Evolutionary conservation across 73 alveolate species (phyloP).

Genomic region (Paramecium octaurelia): DNA sequence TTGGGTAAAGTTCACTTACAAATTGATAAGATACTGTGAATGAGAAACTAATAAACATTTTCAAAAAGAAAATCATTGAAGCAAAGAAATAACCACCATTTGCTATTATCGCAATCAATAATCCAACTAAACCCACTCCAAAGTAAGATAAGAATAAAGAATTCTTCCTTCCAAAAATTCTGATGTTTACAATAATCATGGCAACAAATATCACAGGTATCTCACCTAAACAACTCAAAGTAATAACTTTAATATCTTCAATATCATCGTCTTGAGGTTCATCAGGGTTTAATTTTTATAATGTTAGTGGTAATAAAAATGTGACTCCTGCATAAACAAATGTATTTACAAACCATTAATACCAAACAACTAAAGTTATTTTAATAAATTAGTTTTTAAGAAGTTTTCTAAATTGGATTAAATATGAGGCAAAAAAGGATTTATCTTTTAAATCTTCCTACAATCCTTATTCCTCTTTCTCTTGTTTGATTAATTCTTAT

Average conservation of each 20-base stretch:
- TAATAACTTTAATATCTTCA: conserved; percentile 24
- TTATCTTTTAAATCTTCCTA: neutral
- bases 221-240: conserved; percentile 38
- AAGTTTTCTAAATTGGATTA: neutral
- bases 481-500: neutral
- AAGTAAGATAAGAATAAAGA: conserved; percentile 41
- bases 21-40: conserved; percentile 49
- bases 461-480: conserved; percentile 28
- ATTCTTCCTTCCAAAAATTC: conserved; percentile 56
- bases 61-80: conserved; percentile 35
- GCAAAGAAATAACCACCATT: conserved; percentile 3
- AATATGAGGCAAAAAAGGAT: neutral
- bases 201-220: conserved; percentile 47
- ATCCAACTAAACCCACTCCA: conserved; percentile 12
- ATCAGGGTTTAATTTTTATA: neutral
- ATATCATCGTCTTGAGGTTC: conserved; percentile 36
- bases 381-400: neutral
- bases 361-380: conserved; percentile 55
- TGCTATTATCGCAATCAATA: neutral
- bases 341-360: conserved; percentile 56
- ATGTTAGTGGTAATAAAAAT: conserved; percentile 47
- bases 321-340: conserved; percentile 59
- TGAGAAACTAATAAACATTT: conserved; percentile 37
- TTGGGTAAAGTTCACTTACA: conserved; percentile 58
- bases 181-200: conserved; percentile 33